Base-by-base conservation (phyloP, 2,329 filamentous ascomycete species). In the Neocucurbitaria cava region DNA sequence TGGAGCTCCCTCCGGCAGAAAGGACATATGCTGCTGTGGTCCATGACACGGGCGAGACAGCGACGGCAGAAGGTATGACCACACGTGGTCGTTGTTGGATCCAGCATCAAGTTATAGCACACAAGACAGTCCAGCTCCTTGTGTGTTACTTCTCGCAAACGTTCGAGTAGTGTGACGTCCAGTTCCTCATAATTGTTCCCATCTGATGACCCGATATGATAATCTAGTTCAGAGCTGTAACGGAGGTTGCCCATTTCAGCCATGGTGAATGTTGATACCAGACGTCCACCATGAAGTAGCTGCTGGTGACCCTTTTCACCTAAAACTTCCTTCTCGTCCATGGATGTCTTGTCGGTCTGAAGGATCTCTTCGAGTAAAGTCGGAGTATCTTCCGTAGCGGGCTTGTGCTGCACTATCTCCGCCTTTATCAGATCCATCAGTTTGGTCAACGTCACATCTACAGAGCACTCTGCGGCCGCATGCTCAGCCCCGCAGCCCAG, bases 51-150 rank as follows among this genome's bases (percentile, higher is more conserved):
- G 51, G 87, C 85, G 20, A 96, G 80, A 71, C 93, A 97, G 54
- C 85, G 84, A 18, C 90, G 87, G 73, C 93, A 97, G 67, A 95
- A 94, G 0, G 92, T 96, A 73, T 97, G 93, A 1, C 93, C 93
- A 66, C 93, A 97, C 1, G 85, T 82, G 0, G 91, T 96, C 0
- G 92, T 96, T 46, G 93, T 80, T 0, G 93, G 92, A 57, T 96
- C 90, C 56, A 92, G 79, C 72, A 94, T 89, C 20, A 96, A 76
- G 36, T 87, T 85, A 73, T 94, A 96, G 76, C 93, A 96, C 54
- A 96, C 87, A 66, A 95, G 91, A 63, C 93, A 97, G 68, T 96
- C 92, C 68, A 96, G 80, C 70, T 96, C 92, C 15, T 81, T 80
- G 56, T 87, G 85, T 3, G 86, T 81, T 1, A 81, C 78, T 23